Evolutionary conservation across 768 basidiomycete genomes (phyloP), one percentile per base, ranked within the genome.

Genomic region (Naganishia vishniacii): DNA sequence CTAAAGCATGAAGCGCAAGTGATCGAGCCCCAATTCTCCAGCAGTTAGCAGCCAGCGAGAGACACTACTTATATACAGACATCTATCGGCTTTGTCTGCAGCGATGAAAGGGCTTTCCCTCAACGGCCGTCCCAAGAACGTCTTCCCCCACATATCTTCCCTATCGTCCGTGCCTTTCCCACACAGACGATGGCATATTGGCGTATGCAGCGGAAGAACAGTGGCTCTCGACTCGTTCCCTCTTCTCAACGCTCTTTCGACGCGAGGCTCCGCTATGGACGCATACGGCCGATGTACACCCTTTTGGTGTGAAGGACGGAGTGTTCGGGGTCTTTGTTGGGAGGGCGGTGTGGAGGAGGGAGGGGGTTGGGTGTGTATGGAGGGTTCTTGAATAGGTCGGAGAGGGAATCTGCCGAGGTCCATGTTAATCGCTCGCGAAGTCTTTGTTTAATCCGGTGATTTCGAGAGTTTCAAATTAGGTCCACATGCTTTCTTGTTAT

Each of bases 261-360:
- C 37, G 31, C n/a, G n/a, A 34, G 20, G 48, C 32, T 34, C 23
- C 53, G 23, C 32, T 32, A 51, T n/a, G 53, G 53, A 25, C 53
- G 26, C 53, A 56, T 56, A 56, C 53, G 53, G 53, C 32, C 53
- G 53, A 56, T 56, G 53, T 56, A 56, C 53, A 56, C 53, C 53
- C 53, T 56, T 56, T 56, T 56, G 53, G 53, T 56, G 53, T 56
- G 53, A 56, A 56, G 53, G 53, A 56, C 53, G 53, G 53, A 56
- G 53, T 56, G 53, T 40, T 37, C 26, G 23, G 53, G 53, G 53
- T 16, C 15, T 20, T 56, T 41, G 53, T 56, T 41, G 53, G 53
- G 53, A 26, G 53, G 13, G n/a, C 37, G 49, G 49, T 34, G 31
- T 26, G 23, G 37, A 3, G n/a, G 32, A 40, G 34, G 37, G 53